Percentiles rank a stretch among this genome's conserved stretches.
These are phyloP conservation scores for Trichoderma harzianum DNA, from an alignment of 2,329 filamentous ascomycete species.

Conservation along the genomic window DNA sequence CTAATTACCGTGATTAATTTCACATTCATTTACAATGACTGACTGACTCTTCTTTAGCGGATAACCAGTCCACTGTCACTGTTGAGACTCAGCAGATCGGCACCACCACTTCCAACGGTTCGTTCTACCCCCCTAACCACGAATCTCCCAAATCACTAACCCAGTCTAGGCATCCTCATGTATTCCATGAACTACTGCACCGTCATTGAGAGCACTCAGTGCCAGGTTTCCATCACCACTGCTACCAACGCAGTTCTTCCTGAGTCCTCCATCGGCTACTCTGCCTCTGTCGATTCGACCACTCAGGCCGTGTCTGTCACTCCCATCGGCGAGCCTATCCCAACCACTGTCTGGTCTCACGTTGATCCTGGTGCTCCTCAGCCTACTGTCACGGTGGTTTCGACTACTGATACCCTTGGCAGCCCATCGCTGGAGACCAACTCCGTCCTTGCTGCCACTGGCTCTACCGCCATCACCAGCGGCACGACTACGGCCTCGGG, in stretches of 20 bases:
- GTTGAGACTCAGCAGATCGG: slow-evolving; percentile 32
- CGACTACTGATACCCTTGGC: slow-evolving; percentile 21
- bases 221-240: slow-evolving; percentile 31
- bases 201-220: slow-evolving; percentile 34
- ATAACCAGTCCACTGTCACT: slow-evolving; percentile 28
- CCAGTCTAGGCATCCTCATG: slow-evolving; percentile 29
- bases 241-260: slow-evolving; percentile 20
- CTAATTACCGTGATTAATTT: not conserved
- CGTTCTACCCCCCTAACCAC: not conserved
- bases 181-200: slow-evolving; percentile 38
- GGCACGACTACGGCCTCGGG: slow-evolving; percentile 21
- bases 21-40: not conserved
- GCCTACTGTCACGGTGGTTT: slow-evolving; percentile 18
- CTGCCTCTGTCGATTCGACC: slow-evolving; percentile 1
- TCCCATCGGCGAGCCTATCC: not conserved
- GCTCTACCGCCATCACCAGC: slow-evolving; percentile 16
- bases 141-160: not conserved
- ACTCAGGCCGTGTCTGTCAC: not conserved
- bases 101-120: slow-evolving; percentile 33
- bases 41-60: slow-evolving; percentile 26
- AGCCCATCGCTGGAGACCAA: slow-evolving; percentile 23
- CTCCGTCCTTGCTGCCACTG: slow-evolving; percentile 22
- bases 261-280: slow-evolving; percentile 13
- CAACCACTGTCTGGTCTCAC: not conserved
- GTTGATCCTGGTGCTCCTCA: not conserved